Conservation (phyloP, 495 filamentous ascomycete species). For the Penicillium chermesinum region DNA sequence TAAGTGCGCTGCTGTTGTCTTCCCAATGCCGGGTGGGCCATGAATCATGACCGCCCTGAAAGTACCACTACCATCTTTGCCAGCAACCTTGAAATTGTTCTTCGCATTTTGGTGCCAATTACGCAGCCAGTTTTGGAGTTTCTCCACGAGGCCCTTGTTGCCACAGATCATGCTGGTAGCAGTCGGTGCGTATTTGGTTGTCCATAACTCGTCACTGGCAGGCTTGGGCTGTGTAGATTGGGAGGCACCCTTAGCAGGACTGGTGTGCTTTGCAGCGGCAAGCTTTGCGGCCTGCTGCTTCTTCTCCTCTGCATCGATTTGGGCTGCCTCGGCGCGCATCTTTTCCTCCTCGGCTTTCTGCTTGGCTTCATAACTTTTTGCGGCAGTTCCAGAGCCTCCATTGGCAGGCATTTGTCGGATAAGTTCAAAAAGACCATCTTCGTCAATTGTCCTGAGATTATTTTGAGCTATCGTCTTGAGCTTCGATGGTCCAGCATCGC, state of each 20-base stretch:
- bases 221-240: constrained; percentile 22
- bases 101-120: constrained; percentile 73
- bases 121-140: constrained; percentile 78
- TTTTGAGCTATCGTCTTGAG: constrained; percentile 75
- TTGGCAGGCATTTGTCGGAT: constrained; percentile 78
- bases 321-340: constrained; percentile 65
- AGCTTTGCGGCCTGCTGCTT: constrained; percentile 42
- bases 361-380: constrained; percentile 75
- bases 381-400: constrained; percentile 83
- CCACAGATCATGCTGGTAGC: constrained; percentile 84
- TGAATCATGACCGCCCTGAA: constrained; percentile 87
- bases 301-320: constrained; percentile 66
- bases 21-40: constrained; percentile 93
- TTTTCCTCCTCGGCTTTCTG: constrained; percentile 75
- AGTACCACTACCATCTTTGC: constrained; percentile 72
- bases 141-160: constrained; percentile 88
- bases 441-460: constrained; percentile 84
- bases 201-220: constrained; percentile 76
- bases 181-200: constrained; percentile 88
- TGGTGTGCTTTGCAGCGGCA: constrained; percentile 13
- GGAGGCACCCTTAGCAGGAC: constrained; percentile 9
- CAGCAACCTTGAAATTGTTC: constrained; percentile 68
- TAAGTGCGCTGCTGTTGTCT: constrained; percentile 94
- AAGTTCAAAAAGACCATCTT: constrained; percentile 84
- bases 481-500: constrained; percentile 90